phyloP scores from a whole-genome alignment of 2,329 filamentous ascomycete genomes.

The Pseudocercospora crystallina region DNA sequence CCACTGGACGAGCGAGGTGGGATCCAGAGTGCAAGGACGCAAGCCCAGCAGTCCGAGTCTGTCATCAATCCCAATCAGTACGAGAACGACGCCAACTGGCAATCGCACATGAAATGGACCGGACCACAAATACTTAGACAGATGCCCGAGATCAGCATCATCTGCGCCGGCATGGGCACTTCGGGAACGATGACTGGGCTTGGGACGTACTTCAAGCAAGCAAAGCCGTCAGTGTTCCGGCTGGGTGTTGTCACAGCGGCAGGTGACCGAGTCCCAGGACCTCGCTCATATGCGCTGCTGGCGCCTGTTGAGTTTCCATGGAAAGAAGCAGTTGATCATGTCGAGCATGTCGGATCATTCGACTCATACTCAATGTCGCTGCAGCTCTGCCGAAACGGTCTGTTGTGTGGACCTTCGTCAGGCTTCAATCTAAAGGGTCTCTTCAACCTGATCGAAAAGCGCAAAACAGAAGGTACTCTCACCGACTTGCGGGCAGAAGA shows the following conservation, averaged over 20 bases:
- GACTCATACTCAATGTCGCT: constrained; percentile 57
- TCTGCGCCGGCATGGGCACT: constrained; percentile 86
- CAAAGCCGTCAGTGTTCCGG: constrained; percentile 42
- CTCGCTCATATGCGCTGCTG: constrained; percentile 54
- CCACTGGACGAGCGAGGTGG: constrained; percentile 55
- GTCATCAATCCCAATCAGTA: constrained; percentile 72
- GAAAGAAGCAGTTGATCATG: constrained; percentile 54
- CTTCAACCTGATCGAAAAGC: constrained; percentile 51
- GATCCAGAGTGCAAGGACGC: constrained; percentile 49
- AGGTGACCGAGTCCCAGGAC: constrained; percentile 60
- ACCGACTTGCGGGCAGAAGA: constrained; percentile 45
- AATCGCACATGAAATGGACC: constrained; percentile 74
- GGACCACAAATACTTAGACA: constrained; percentile 84
- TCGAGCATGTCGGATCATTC: constrained; percentile 57
- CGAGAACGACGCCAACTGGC: constrained; percentile 81
- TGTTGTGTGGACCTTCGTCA: constrained; percentile 62
- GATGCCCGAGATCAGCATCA: constrained; percentile 71
- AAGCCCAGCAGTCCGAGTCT: constrained; percentile 44
- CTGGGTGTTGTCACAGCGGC: constrained; percentile 55
- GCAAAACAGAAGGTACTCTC: constrained; percentile 48
- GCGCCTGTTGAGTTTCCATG: constrained; percentile 58
- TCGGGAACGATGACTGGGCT: constrained; percentile 91
- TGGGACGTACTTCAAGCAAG: constrained; percentile 52
- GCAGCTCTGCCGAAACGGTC: constrained; percentile 56
- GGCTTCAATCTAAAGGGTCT: constrained; percentile 59